Conservation (phyloP, 2,329 filamentous ascomycete genomes). For the Venturiaceae sp. region DNA sequence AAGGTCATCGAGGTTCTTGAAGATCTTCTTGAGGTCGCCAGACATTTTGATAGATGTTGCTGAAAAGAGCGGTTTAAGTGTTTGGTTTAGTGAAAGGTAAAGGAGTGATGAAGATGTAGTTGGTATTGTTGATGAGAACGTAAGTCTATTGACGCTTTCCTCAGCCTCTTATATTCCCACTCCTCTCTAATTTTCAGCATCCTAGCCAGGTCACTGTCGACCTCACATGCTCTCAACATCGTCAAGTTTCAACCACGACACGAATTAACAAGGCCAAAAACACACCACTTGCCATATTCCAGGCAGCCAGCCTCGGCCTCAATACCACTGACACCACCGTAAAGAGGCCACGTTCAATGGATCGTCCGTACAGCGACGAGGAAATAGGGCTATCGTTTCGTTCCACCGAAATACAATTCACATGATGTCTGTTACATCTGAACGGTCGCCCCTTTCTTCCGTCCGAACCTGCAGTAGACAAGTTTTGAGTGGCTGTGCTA, state of each 20-base stretch:
- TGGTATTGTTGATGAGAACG: background rate
- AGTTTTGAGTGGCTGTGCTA: background rate
- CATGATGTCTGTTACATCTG: background rate
- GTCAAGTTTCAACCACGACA: background rate
- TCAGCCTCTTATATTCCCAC: background rate
- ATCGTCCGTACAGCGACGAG: background rate
- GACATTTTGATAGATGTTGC: conserved; percentile 5
- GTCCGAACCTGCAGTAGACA: background rate
- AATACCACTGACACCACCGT: background rate
- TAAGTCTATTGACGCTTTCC: background rate
- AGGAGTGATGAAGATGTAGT: background rate
- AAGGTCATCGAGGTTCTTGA: conserved; percentile 15
- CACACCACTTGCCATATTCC: background rate
- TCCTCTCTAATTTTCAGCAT: background rate
- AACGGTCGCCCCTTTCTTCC: background rate
- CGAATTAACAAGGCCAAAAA: background rate
- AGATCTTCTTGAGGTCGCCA: conserved; percentile 11
- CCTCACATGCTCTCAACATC: background rate
- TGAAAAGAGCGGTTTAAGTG: background rate
- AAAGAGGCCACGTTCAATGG: background rate
- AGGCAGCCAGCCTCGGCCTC: background rate
- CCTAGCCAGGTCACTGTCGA: background rate
- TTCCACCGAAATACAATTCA: background rate
- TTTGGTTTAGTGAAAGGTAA: background rate
- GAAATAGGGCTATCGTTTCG: background rate